A percentile compares a stretch with the other conserved stretches of the same genome.
Conservation (phyloP, 306 rosid species). For the Rosa chinensis region DNA sequence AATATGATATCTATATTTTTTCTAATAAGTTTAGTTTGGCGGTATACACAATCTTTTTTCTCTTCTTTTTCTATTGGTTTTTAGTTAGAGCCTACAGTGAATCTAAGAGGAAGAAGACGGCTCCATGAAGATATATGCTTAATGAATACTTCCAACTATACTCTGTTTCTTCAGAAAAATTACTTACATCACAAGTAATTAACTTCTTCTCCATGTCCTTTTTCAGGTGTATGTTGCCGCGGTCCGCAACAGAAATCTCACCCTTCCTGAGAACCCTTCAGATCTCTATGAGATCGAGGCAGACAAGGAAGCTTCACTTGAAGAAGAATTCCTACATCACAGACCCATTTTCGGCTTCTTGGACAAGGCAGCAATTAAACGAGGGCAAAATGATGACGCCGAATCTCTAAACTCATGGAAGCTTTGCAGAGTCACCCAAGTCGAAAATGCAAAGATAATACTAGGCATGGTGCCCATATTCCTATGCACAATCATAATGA, state of each 20-base stretch:
- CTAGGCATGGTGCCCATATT: slow-evolving; percentile 74
- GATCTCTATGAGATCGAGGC: slow-evolving; percentile 62
- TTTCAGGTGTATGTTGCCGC: slow-evolving; percentile 83
- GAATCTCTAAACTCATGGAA: slow-evolving; percentile 62
- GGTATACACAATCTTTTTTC: neutral
- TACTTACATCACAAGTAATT: slow-evolving; percentile 9
- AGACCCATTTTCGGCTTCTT: slow-evolving; percentile 64
- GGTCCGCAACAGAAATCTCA: slow-evolving; percentile 65
- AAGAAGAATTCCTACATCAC: slow-evolving; percentile 73
- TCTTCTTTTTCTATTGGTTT: neutral
- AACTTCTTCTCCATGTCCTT: slow-evolving; percentile 12
- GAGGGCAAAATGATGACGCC: slow-evolving; percentile 26
- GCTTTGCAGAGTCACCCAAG: slow-evolving; percentile 86
- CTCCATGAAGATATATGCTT: neutral
- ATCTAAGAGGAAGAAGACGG: neutral
- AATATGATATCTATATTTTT: neutral
- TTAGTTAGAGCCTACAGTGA: neutral
- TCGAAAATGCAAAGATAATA: slow-evolving; percentile 84
- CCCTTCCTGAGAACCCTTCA: slow-evolving; percentile 63
- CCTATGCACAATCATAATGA: slow-evolving; percentile 84
- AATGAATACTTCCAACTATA: neutral
- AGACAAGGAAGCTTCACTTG: slow-evolving; percentile 63
- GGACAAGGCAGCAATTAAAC: slow-evolving; percentile 82
- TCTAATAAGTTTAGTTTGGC: neutral
- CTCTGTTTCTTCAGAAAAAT: neutral